phyloP scores from a whole-genome alignment of 345 rosid genomes.

The Brassica nigra region DNA sequence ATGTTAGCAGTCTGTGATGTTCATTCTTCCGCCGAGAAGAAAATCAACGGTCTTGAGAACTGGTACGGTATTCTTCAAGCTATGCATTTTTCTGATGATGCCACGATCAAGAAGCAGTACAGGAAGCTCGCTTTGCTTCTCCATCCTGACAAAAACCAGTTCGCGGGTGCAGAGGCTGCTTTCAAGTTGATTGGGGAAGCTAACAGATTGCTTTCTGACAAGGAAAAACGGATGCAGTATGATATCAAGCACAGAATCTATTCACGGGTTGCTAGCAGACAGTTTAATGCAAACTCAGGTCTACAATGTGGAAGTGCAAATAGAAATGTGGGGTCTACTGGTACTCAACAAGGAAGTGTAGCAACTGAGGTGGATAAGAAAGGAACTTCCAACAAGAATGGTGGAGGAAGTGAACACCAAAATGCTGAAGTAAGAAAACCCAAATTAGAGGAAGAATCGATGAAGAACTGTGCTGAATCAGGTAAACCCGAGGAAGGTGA shows the following conservation, averaged over 20 bases:
- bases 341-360: constrained; percentile 21
- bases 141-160: constrained; percentile 93
- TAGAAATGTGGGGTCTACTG: constrained; percentile 40
- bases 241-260: constrained; percentile 54
- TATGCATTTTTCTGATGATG: constrained; percentile 55
- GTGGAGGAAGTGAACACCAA: constrained; percentile 24
- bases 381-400: constrained; percentile 30
- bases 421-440: constrained; percentile 9
- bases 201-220: constrained; percentile 59
- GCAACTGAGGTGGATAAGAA: constrained; percentile 37
- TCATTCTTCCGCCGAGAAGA: constrained; percentile 61
- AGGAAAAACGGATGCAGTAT: constrained; percentile 49
- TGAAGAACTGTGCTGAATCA: constrained; percentile 1
- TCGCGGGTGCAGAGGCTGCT: constrained; percentile 89
- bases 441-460: background rate
- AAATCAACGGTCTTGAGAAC: constrained; percentile 60
- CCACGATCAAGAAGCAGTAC: constrained; percentile 73
- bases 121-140: constrained; percentile 78
- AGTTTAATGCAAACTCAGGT: constrained; percentile 37
- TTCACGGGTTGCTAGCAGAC: constrained; percentile 30
- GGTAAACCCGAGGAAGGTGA: background rate
- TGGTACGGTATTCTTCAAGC: constrained; percentile 89
- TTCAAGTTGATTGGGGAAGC: constrained; percentile 91
- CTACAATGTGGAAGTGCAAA: constrained; percentile 34
- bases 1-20: constrained; percentile 76